A percentile compares a stretch with the other conserved stretches of the same genome.
Evolutionary conservation across 257 asterid species (phyloP).

Genomic region (Craterostigma plantagineum): DNA sequence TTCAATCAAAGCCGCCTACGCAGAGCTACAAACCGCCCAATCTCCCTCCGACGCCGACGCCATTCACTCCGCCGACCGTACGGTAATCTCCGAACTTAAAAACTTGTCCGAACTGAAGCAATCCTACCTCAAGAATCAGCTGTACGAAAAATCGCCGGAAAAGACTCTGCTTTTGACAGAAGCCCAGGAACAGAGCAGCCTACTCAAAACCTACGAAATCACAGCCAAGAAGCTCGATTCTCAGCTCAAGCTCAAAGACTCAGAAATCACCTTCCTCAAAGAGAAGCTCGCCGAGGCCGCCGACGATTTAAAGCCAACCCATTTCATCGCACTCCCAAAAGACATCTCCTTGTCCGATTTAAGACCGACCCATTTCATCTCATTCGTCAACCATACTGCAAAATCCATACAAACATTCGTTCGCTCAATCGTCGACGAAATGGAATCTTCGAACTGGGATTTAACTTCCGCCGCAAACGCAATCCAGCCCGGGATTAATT

Average conservation of each 20-base stretch:
- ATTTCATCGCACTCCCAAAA: conserved; percentile 20
- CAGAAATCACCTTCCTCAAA: conserved; percentile 52
- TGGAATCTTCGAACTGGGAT: conserved; percentile 70
- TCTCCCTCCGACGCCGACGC: conserved; percentile 73
- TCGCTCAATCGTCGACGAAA: conserved; percentile 27
- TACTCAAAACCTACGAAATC: conserved; percentile 40
- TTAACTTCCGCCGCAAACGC: conserved; percentile 48
- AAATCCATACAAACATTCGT: conserved; percentile 53
- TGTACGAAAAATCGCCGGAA: conserved; percentile 35
- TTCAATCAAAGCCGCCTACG: conserved; percentile 60
- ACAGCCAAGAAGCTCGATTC: conserved; percentile 54
- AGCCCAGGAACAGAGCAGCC: conserved; percentile 46
- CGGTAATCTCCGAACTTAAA: conserved; percentile 43
- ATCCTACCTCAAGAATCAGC: conserved; percentile 34
- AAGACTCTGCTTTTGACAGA: conserved; percentile 30
- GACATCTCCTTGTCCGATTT: conserved; percentile 22
- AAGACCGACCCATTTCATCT: conserved; percentile 35
- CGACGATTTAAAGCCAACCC: conserved; percentile 32
- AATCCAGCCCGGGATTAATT: conserved; percentile 34
- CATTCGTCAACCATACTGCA: conserved; percentile 20
- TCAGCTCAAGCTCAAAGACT: conserved; percentile 57
- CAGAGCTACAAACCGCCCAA: conserved; percentile 55
- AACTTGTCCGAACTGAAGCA: conserved; percentile 56
- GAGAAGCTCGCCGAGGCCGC: conserved; percentile 52
- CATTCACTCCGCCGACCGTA: conserved; percentile 56